Conservation (phyloP, 768 basidiomycete species). For the Grammothele lineata region DNA sequence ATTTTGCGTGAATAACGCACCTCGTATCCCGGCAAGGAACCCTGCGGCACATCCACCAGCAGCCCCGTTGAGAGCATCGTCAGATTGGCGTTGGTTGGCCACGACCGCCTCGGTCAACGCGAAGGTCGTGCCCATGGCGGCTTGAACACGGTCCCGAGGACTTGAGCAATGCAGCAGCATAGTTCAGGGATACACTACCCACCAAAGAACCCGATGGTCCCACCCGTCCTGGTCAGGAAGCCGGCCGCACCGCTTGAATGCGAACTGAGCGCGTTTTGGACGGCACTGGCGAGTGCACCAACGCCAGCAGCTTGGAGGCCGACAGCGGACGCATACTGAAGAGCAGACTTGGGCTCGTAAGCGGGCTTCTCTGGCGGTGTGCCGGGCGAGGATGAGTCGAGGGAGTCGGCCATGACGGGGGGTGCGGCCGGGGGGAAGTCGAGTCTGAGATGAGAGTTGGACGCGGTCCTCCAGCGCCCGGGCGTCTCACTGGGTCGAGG, state of each 20-base stretch:
- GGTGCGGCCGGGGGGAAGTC: slow-evolving; percentile 14
- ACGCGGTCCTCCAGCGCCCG: slow-evolving; percentile 9
- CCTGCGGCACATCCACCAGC: slow-evolving; percentile 91
- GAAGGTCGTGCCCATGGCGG: slow-evolving; percentile 86
- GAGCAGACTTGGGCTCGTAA: slow-evolving; percentile 49
- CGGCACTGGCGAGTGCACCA: slow-evolving; percentile 64
- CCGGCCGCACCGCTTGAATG: slow-evolving; percentile 82
- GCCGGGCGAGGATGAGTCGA: slow-evolving; percentile 11
- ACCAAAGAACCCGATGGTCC: slow-evolving; percentile 93
- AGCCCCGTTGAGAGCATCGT: slow-evolving; percentile 81
- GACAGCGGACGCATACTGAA: slow-evolving; percentile 51
- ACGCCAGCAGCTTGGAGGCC: slow-evolving; percentile 64
- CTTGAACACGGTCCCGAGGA: slow-evolving; percentile 41
- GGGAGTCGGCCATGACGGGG: slow-evolving; percentile 21
- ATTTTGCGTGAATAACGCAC: slow-evolving; percentile 40
- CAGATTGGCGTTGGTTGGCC: slow-evolving; percentile 73
- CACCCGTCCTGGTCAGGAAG: slow-evolving; percentile 81
- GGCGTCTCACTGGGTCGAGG: slow-evolving; percentile 12
- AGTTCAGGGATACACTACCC: slow-evolving; percentile 23
- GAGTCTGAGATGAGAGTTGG: slow-evolving; percentile 11
- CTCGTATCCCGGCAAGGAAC: slow-evolving; percentile 82
- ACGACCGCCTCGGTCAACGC: slow-evolving; percentile 76
- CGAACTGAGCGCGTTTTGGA: slow-evolving; percentile 76
- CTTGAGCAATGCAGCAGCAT: neutral
- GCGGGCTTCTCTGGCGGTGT: slow-evolving; percentile 5